A percentile compares a stretch with the other conserved stretches of the same genome.
Conservation (phyloP, 345 rosid species). For the Pistacia vera region DNA sequence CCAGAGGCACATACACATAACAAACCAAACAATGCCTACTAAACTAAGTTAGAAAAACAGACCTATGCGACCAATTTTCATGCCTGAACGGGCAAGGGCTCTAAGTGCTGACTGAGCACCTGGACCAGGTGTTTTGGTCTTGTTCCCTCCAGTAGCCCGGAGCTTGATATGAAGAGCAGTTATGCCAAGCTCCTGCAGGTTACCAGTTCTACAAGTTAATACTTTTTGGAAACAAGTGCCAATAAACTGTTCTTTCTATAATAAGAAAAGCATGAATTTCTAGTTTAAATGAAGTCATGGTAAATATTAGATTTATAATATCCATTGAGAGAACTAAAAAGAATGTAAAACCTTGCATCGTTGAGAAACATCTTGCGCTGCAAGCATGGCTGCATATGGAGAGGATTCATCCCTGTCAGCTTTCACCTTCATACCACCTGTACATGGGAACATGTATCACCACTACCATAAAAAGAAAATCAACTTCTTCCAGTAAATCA, state of each 20-base stretch:
- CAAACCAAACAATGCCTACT: background rate
- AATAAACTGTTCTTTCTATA: background rate
- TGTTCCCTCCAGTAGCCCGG: constrained; percentile 87
- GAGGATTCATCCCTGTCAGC: constrained; percentile 94
- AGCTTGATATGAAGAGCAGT: constrained; percentile 86
- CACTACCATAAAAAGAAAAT: background rate
- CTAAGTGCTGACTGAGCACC: constrained; percentile 93
- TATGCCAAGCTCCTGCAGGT: constrained; percentile 70
- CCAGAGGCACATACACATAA: background rate
- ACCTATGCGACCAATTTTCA: constrained; percentile 96
- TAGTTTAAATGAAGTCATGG: background rate
- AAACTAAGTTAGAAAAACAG: background rate
- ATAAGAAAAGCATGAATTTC: background rate
- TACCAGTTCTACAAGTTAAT: background rate
- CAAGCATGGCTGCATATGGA: constrained; percentile 97
- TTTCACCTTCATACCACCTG: constrained; percentile 97
- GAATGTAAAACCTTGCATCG: constrained; percentile 65
- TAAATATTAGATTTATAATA: background rate
- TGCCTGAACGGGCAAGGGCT: constrained; percentile 96
- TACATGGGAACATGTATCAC: background rate
- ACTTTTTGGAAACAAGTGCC: background rate
- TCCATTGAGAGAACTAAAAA: background rate
- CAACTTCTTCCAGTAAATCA: background rate
- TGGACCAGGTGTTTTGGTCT: constrained; percentile 87
- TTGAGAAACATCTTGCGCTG: constrained; percentile 83